Evolutionary conservation across 2,329 filamentous ascomycete genomes (phyloP).

Genomic region (Clonostachys solani): DNA sequence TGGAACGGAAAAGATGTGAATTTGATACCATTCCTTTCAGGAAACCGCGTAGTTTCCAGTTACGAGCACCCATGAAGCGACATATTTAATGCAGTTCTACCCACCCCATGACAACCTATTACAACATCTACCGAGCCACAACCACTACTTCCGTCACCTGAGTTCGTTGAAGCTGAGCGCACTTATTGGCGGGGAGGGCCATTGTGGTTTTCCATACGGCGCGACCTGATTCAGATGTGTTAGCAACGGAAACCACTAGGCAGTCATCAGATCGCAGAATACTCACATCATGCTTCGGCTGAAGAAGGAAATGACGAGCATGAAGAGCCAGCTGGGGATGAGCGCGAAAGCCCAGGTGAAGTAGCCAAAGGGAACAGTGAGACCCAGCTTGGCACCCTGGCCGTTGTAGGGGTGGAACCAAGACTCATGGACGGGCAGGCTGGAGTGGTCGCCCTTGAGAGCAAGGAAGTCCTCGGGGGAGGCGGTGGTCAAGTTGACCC

Average conservation of each 20-base stretch:
- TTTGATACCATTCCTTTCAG: no score
- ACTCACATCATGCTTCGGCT: constrained; percentile 75
- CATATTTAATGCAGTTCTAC: background rate
- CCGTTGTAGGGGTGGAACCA: constrained; percentile 76
- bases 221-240: constrained; percentile 21
- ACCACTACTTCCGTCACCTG: no score
- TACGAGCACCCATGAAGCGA: no score
- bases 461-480: constrained; percentile 59
- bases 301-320: constrained; percentile 70
- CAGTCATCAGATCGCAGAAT: background rate
- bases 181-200: background rate
- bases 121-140: no score
- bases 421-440: constrained; percentile 49
- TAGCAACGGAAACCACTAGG: no score
- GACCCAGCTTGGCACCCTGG: constrained; percentile 53
- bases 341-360: constrained; percentile 62
- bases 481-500: constrained; percentile 66
- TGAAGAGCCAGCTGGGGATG: constrained; percentile 72
- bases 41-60: no score
- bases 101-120: no score
- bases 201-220: constrained; percentile 20
- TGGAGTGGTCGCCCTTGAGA: constrained; percentile 43
- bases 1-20: no score
- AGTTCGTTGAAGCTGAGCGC: background rate
- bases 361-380: constrained; percentile 64